Percentiles rank a stretch among this genome's conserved stretches.
Evolutionary conservation across 169 alveolate genomes (phyloP).

Genomic region (Eimeria maxima): DNA sequence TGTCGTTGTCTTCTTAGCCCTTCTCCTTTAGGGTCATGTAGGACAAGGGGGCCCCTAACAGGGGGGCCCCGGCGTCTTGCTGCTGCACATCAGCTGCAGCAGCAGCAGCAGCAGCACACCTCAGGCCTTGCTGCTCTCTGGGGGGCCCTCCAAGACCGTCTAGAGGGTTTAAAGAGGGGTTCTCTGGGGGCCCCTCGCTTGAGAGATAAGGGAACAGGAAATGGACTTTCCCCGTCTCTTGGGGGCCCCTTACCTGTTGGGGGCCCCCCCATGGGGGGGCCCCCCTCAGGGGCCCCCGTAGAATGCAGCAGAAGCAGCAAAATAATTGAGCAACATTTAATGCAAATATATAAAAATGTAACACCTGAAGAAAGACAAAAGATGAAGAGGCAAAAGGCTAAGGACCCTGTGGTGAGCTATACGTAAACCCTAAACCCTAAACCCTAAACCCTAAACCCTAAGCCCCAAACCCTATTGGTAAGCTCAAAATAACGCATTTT

Average conservation of each 20-base stretch:
- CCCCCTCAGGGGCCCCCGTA: not conserved
- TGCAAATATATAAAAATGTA: not conserved
- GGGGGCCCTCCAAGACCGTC: conserved; percentile 14
- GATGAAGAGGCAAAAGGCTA: not conserved
- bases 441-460: conserved; percentile 60
- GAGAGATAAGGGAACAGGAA: not conserved
- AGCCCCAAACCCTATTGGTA: not conserved
- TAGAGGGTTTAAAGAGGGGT: not conserved
- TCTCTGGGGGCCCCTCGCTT: not conserved
- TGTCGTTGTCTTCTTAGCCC: not conserved
- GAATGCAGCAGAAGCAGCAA: not conserved
- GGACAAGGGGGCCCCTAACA: not conserved
- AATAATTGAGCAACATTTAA: not conserved
- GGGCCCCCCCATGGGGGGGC: not conserved
- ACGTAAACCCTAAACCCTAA: conserved; percentile 21
- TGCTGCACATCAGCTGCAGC: not conserved
- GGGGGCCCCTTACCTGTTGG: too few relatives aligned
- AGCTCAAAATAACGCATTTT: too few relatives aligned
- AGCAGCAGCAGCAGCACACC: conserved; percentile 38
- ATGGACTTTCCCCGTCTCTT: not conserved
- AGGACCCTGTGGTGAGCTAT: conserved; percentile 19
- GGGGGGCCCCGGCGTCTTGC: conserved; percentile 1
- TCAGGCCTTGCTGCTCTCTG: not conserved
- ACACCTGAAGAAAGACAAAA: not conserved
- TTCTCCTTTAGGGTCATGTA: not conserved